phyloP scores from a whole-genome alignment of 176 grass and related monocot species.

The Oryza australiensis region DNA sequence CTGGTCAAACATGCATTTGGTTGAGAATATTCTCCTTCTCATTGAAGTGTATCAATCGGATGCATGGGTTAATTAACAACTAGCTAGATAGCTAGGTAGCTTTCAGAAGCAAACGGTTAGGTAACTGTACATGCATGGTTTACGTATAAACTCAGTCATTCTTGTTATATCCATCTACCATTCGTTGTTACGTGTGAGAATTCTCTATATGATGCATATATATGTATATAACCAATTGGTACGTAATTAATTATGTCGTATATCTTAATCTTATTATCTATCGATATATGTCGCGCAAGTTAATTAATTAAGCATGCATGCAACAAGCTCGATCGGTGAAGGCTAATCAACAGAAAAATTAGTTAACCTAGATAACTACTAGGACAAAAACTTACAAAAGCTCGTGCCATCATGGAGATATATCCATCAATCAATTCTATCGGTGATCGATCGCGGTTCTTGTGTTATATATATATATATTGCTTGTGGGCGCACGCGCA shows the following conservation, averaged over 20 bases:
- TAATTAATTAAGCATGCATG: not conserved
- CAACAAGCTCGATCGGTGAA: not conserved
- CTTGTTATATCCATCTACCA: not conserved
- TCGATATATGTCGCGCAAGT: not conserved
- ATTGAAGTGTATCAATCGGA: not conserved
- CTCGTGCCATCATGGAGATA: not conserved
- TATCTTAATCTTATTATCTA: too few relatives aligned
- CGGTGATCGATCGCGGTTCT: too few relatives aligned
- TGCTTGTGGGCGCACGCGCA: too few relatives aligned
- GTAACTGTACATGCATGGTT: not conserved
- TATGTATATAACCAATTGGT: too few relatives aligned
- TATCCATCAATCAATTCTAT: too few relatives aligned
- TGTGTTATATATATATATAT: too few relatives aligned
- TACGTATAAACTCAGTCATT: not conserved
- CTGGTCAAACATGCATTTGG: not conserved
- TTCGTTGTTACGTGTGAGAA: not conserved
- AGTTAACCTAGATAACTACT: not conserved
- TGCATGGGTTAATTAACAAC: not conserved
- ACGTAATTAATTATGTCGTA: too few relatives aligned
- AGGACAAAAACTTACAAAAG: not conserved
- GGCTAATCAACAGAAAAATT: not conserved
- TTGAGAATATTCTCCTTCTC: not conserved
- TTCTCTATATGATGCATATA: not conserved
- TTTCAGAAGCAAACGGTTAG: slow-evolving; percentile 32
- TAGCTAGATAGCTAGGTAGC: not conserved